phyloP scores from a whole-genome alignment of 2,329 filamentous ascomycete species.

The Aspergillus thermomutatus region DNA sequence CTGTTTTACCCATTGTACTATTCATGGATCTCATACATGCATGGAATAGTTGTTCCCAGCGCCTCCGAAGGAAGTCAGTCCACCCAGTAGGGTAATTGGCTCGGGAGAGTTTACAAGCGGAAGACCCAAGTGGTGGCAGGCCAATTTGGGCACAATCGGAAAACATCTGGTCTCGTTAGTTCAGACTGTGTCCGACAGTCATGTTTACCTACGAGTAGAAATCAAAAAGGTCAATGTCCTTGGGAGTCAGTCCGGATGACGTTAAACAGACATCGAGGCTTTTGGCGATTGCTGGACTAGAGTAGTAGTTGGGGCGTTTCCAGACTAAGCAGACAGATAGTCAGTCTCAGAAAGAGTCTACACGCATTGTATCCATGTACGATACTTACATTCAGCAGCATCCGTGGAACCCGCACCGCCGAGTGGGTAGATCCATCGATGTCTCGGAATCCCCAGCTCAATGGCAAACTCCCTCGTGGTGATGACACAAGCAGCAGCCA shows the following conservation, averaged over 20 bases:
- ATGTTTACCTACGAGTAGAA: constrained; percentile 55
- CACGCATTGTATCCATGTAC: background rate
- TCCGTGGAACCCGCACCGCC: constrained; percentile 63
- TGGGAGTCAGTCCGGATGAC: constrained; percentile 44
- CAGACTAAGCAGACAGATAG: constrained; percentile 49
- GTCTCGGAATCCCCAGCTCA: constrained; percentile 52
- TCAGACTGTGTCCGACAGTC: background rate
- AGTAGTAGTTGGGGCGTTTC: constrained; percentile 57
- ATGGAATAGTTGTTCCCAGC: constrained; percentile 70
- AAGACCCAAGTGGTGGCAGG: constrained; percentile 58
- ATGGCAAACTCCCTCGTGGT: constrained; percentile 56
- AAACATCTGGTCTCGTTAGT: constrained; percentile 53
- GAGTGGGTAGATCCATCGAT: constrained; percentile 62
- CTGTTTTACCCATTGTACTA: background rate
- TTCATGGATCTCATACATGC: constrained; percentile 46
- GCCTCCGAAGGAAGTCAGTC: constrained; percentile 65
- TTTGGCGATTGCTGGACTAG: constrained; percentile 56
- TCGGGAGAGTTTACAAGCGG: constrained; percentile 46
- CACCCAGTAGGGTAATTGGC: constrained; percentile 60
- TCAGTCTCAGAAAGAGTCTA: background rate
- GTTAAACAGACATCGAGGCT: constrained; percentile 55
- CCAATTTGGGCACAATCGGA: constrained; percentile 66
- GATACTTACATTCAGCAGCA: constrained; percentile 49
- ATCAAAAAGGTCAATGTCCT: constrained; percentile 59
- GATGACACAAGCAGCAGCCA: constrained; percentile 59